A percentile compares a stretch with the other conserved stretches of the same genome.
These are phyloP conservation scores for Solanum chacoense DNA, from an alignment of 305 asterid genomes.

Conservation along the genomic window DNA sequence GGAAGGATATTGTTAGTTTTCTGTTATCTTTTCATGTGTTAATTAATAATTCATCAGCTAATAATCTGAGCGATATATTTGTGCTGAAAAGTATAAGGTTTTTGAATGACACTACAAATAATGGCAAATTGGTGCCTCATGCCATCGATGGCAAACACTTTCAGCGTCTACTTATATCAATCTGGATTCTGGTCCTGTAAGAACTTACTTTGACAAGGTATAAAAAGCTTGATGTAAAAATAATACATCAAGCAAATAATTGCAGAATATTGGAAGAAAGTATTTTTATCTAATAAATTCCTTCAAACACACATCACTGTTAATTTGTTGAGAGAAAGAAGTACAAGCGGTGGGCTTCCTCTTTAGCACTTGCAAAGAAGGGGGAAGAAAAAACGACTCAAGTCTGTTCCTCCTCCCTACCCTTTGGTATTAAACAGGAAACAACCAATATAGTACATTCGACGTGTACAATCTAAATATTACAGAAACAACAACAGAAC, in stretches of 20 bases:
- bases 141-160: background rate
- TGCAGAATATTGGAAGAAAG: background rate
- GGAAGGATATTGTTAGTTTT: background rate
- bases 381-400: too few relatives aligned
- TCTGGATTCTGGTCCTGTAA: background rate
- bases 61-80: background rate
- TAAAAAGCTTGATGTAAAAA: background rate
- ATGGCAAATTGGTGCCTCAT: background rate
- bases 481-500: background rate
- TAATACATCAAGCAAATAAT: background rate
- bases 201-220: background rate
- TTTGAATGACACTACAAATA: background rate
- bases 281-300: background rate
- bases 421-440: background rate
- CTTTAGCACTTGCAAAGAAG: background rate
- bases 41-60: background rate
- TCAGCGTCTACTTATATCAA: background rate
- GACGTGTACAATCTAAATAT: background rate
- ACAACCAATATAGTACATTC: background rate
- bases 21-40: background rate
- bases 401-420: background rate
- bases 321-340: background rate
- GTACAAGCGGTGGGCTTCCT: background rate
- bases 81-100: background rate
- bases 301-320: background rate